Conservation (phyloP, 2,329 filamentous ascomycete species). For the Cladophialophora exuberans region DNA sequence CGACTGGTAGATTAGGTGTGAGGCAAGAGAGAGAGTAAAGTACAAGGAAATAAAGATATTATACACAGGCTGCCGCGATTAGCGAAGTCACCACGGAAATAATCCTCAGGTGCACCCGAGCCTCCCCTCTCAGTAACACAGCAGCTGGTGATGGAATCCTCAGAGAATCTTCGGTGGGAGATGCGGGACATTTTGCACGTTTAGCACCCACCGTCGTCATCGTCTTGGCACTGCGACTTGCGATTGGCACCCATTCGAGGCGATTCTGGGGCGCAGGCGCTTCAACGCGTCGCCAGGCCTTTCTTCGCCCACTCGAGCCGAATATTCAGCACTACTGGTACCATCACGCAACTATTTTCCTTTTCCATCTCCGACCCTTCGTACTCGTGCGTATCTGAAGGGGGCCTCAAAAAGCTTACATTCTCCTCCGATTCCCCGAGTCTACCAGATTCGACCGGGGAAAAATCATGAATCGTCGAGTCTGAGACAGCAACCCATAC, state of each 20-base stretch:
- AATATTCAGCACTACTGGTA: neutral
- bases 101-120: no score
- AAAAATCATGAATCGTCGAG: neutral
- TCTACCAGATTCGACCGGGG: no score
- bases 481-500: neutral
- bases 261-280: no score
- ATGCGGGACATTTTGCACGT: slow-evolving; percentile 15
- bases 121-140: no score
- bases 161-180: neutral
- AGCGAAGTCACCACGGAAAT: neutral
- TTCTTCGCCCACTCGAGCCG: neutral
- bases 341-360: no score
- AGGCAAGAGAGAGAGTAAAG: neutral
- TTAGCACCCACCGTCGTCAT: slow-evolving; percentile 11
- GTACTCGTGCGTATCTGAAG: neutral
- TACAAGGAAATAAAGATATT: neutral
- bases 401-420: no score
- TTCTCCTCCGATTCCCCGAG: no score
- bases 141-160: neutral
- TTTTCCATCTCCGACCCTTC: no score
- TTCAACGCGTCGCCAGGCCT: neutral
- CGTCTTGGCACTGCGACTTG: slow-evolving; percentile 3
- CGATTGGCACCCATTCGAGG: neutral
- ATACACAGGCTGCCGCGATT: slow-evolving; percentile 14
- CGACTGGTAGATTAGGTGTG: neutral